phyloP scores from a whole-genome alignment of 805 yeast genomes.

The Hanseniaspora guilliermondii region DNA sequence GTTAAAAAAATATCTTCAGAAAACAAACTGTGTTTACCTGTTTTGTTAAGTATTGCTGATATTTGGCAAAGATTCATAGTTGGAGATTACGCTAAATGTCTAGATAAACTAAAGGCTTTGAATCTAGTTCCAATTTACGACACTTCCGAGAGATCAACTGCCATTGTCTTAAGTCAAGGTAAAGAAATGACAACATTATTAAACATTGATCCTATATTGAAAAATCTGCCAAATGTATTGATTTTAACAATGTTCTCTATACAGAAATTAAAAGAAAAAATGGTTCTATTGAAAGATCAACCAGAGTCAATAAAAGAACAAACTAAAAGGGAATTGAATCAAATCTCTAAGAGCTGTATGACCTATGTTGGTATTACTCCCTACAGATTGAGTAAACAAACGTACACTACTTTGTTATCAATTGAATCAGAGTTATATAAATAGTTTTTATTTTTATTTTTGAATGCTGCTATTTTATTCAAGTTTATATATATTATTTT shows the following conservation, averaged over 20 bases:
- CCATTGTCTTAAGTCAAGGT: conserved; percentile 55
- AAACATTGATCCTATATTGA: conserved; percentile 37
- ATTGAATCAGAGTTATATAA: conserved; percentile 37
- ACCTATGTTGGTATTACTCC: conserved; percentile 90
- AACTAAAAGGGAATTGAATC: conserved; percentile 43
- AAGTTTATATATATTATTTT: conserved; percentile 15
- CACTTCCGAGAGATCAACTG: conserved; percentile 40
- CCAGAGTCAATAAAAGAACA: conserved; percentile 34
- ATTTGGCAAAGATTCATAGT: conserved; percentile 49
- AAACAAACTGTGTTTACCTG: conserved; percentile 52
- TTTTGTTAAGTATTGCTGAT: conserved; percentile 52
- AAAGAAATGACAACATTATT: conserved; percentile 5
- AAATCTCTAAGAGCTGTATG: conserved; percentile 76
- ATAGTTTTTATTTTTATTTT: background rate
- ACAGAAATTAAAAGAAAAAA: conserved; percentile 41
- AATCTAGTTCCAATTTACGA: conserved; percentile 52
- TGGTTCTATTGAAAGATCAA: conserved; percentile 6
- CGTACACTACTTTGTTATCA: conserved; percentile 55
- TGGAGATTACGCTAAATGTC: conserved; percentile 47
- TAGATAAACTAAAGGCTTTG: conserved; percentile 44
- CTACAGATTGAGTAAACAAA: conserved; percentile 79
- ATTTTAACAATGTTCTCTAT: conserved; percentile 72
- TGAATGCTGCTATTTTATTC: background rate
- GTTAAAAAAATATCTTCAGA: conserved; percentile 41
- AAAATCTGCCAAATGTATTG: conserved; percentile 67